phyloP scores from a whole-genome alignment of 1,284 basidiomycete species.

The Wallemia ichthyophaga region DNA sequence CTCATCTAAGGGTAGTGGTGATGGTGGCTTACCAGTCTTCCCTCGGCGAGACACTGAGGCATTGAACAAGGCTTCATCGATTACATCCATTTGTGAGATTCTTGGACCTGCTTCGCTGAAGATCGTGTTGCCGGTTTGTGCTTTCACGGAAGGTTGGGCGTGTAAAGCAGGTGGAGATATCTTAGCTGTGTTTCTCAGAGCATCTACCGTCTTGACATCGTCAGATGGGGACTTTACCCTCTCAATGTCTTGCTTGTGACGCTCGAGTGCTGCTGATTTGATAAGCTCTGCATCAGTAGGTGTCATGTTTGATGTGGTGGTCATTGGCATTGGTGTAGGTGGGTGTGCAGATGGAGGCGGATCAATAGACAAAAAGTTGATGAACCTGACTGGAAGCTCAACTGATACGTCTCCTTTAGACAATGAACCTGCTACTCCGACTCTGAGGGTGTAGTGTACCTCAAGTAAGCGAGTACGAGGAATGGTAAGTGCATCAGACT shows the following conservation, averaged over 20 bases:
- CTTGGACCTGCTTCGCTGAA: neutral
- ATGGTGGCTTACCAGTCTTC: neutral
- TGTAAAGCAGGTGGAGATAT: neutral
- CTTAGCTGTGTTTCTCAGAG: neutral
- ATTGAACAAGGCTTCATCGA: neutral
- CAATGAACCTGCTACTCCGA: conserved; percentile 34
- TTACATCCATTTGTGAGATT: neutral
- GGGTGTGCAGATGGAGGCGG: conserved; percentile 23
- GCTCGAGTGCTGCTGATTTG: neutral
- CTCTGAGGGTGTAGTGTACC: conserved; percentile 41
- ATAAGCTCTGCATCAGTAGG: neutral
- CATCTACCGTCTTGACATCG: neutral
- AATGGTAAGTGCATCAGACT: conserved; percentile 45
- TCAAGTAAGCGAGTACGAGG: conserved; percentile 44
- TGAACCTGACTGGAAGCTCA: conserved; percentile 35
- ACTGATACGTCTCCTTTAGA: conserved; percentile 29
- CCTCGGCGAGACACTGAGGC: neutral
- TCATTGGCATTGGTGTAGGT: neutral
- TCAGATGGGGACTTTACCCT: neutral
- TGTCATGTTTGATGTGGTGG: neutral
- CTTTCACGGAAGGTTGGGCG: neutral
- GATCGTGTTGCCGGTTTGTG: neutral
- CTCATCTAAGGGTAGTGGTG: neutral
- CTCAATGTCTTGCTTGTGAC: neutral
- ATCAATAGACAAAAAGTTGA: conserved; percentile 53